These are phyloP conservation scores for Candida caryicola DNA, from an alignment of 805 yeast genomes.

Conservation along the genomic window DNA sequence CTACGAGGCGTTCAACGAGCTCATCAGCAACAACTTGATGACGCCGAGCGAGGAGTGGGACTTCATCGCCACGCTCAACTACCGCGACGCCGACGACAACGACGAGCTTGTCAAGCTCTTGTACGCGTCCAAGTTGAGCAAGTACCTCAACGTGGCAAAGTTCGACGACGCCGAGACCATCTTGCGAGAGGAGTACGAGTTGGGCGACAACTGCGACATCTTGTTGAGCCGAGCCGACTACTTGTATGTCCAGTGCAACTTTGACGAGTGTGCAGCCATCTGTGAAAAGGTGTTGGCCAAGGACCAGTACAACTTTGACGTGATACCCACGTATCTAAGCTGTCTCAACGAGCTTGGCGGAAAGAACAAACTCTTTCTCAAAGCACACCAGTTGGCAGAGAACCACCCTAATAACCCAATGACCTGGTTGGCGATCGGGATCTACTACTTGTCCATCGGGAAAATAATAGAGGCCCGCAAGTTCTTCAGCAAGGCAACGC, in stretches of 20 bases:
- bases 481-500: constrained; percentile 84
- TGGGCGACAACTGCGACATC: constrained; percentile 69
- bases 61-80: constrained; percentile 58
- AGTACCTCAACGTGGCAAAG: constrained; percentile 57
- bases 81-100: constrained; percentile 73
- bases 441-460: constrained; percentile 74
- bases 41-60: constrained; percentile 89
- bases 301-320: constrained; percentile 70
- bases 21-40: constrained; percentile 67
- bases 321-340: constrained; percentile 76
- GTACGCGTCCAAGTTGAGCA: constrained; percentile 74
- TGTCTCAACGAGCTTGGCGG: constrained; percentile 84
- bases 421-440: constrained; percentile 91
- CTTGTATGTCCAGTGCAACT: constrained; percentile 71
- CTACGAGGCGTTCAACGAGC: constrained; percentile 85
- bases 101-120: constrained; percentile 74
- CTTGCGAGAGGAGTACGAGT: constrained; percentile 67
- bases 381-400: constrained; percentile 85
- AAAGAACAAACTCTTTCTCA: constrained; percentile 71
- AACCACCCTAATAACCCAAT: constrained; percentile 75
- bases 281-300: constrained; percentile 60
- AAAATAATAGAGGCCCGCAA: constrained; percentile 80
- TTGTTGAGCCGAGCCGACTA: constrained; percentile 66
- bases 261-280: constrained; percentile 67
- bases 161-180: constrained; percentile 65